Percentiles rank a stretch among this genome's conserved stretches.
phyloP scores from a whole-genome alignment of 2,329 filamentous ascomycete genomes.

The Aspergillus melleus region DNA sequence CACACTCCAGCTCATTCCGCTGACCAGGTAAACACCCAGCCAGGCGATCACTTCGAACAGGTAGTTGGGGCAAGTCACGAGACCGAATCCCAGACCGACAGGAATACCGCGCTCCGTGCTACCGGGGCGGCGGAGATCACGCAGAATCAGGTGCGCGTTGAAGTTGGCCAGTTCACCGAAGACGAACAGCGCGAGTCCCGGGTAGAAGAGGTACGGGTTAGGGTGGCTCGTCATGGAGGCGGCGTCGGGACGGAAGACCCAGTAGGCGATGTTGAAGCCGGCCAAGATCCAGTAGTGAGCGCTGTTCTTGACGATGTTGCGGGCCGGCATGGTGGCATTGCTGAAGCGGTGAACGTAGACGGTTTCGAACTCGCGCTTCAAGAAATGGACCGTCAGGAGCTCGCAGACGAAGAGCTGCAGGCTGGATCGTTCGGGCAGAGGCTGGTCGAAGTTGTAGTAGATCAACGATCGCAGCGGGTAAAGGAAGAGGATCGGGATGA shows the following conservation, averaged over 20 bases:
- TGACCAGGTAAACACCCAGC: slow-evolving; percentile 77
- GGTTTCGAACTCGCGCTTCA: slow-evolving; percentile 95
- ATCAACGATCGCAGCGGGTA: slow-evolving; percentile 70
- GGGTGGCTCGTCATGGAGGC: slow-evolving; percentile 58
- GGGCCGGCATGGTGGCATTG: slow-evolving; percentile 85
- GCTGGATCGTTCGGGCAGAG: slow-evolving; percentile 56
- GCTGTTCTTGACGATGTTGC: slow-evolving; percentile 93
- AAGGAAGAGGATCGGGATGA: slow-evolving; percentile 77
- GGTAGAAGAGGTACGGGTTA: slow-evolving; percentile 59
- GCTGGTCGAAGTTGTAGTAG: slow-evolving; percentile 57
- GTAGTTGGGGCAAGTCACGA: slow-evolving; percentile 97
- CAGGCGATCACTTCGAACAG: slow-evolving; percentile 88
- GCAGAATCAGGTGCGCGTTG: slow-evolving; percentile 75
- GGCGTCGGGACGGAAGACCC: slow-evolving; percentile 76
- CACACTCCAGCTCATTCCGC: slow-evolving; percentile 71
- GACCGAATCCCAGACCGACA: slow-evolving; percentile 74
- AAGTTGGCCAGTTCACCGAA: slow-evolving; percentile 81
- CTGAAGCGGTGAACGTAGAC: slow-evolving; percentile 95
- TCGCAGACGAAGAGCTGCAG: slow-evolving; percentile 71
- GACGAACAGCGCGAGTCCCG: slow-evolving; percentile 69
- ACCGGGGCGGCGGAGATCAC: slow-evolving; percentile 72
- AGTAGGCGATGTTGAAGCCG: slow-evolving; percentile 78
- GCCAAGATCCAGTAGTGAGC: slow-evolving; percentile 89
- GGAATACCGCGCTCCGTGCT: slow-evolving; percentile 88
- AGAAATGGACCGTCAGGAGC: slow-evolving; percentile 79